Evolutionary conservation across 2,329 filamentous ascomycete genomes (phyloP), one percentile per base, ranked within the genome.

Genomic region (Aspergillus carbonarius): DNA sequence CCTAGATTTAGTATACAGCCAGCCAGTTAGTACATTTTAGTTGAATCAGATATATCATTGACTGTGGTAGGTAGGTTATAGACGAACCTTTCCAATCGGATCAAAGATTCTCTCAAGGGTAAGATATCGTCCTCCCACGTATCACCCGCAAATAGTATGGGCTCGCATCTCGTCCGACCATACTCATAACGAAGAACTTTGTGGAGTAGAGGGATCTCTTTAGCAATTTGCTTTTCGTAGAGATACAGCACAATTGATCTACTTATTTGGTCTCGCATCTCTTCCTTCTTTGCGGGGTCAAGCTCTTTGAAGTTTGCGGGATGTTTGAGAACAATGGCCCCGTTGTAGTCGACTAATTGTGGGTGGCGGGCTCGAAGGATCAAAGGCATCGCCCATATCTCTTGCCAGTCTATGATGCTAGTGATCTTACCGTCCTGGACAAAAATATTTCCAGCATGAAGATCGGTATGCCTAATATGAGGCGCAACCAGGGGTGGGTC

Each of bases 331-430:
- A 69, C 61, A 13, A 70, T 60, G 20, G 66, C 63, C 8, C 66
- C 66, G 44, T 66, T 54, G 55, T 73, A 70, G 40, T 68, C 61
- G 6, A 73, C 56, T 9, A 72, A 54, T 18, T 59, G 39, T 17
- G 68, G 55, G 40, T 61, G 66, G 12, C 58, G 61, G 1, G 63
- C 66, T 60, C 65, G 65, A 30, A 68, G 64, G 25, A 70, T 65
- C 17, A 71, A 59, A 32, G 66, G 71, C 1, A 52, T 67, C 17
- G 66, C 65, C 63, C 71, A 78, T 10, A 57, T 64, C 17, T 71
- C 69, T 63, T 79, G 73, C 76, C 77, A 80, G 63, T 80, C 75
- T 53, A 81, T 78, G 5, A 80, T 53, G 52, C 72, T 68, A 7
- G 73, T 72, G 37, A 80, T 72, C 44, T 61, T 64, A 23, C 69